A percentile compares a stretch with the other conserved stretches of the same genome.
phyloP scores from a whole-genome alignment of 1,284 basidiomycete genomes.

The Marasmius oreades region DNA sequence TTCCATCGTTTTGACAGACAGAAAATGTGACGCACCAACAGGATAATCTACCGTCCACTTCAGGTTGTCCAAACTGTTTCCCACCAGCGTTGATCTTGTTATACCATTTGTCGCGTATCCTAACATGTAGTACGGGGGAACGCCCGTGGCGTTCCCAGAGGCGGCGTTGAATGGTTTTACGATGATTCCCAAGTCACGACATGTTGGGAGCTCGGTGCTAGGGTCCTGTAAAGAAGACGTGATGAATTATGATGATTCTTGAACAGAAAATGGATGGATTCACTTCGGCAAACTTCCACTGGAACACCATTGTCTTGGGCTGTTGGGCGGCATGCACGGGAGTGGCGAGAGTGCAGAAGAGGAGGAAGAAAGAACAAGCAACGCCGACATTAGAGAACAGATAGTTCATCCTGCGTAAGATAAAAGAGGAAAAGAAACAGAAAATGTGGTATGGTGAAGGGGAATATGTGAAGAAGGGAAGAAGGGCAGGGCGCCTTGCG shows the following conservation, averaged over 20 bases:
- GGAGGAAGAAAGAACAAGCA: neutral
- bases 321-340: neutral
- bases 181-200: slow-evolving; percentile 4
- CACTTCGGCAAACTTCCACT: slow-evolving; percentile 15
- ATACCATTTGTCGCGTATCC: slow-evolving; percentile 39
- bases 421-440: neutral
- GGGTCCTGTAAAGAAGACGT: neutral
- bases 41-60: slow-evolving; percentile 42
- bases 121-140: slow-evolving; percentile 49
- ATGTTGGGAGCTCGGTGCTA: slow-evolving; percentile 9
- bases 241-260: neutral
- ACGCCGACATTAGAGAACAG: neutral
- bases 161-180: slow-evolving; percentile 7
- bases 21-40: slow-evolving; percentile 32
- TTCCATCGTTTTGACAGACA: neutral
- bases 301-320: slow-evolving; percentile 12
- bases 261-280: neutral
- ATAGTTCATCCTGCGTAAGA: neutral
- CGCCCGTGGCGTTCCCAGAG: slow-evolving; percentile 18
- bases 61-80: slow-evolving; percentile 33
- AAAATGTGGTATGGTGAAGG: neutral
- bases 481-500: neutral
- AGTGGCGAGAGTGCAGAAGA: neutral
- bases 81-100: slow-evolving; percentile 37
- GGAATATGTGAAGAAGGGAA: neutral